Conservation (phyloP, 2,329 filamentous ascomycete species). For the Fusarium zealandicum region DNA sequence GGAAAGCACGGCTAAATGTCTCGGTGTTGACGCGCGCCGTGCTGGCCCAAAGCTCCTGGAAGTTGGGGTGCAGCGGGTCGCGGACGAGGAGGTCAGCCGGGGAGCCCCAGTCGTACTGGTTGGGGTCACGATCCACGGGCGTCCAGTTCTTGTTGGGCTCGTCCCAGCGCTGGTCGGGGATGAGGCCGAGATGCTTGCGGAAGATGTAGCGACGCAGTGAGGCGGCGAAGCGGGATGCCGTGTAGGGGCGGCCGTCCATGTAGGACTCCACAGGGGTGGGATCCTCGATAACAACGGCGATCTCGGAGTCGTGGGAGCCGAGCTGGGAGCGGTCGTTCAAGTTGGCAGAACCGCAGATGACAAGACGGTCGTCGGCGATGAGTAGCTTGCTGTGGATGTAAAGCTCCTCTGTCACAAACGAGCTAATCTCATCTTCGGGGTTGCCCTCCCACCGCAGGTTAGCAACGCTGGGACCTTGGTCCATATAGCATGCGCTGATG, state of each 20-base stretch:
- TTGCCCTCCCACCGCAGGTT: slow-evolving; percentile 62
- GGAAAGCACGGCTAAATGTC: slow-evolving; percentile 82
- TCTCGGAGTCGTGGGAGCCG: slow-evolving; percentile 84
- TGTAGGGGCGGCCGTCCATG: slow-evolving; percentile 78
- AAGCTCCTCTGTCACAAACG: slow-evolving; percentile 69
- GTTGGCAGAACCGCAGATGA: slow-evolving; percentile 77
- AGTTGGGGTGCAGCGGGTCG: slow-evolving; percentile 74
- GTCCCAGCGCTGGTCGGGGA: slow-evolving; percentile 76
- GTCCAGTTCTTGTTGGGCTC: slow-evolving; percentile 76
- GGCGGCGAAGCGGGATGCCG: slow-evolving; percentile 77
- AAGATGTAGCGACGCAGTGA: slow-evolving; percentile 85
- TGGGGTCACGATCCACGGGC: slow-evolving; percentile 73
- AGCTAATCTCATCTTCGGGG: slow-evolving; percentile 63
- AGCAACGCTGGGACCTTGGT: slow-evolving; percentile 73
- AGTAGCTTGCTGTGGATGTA: slow-evolving; percentile 73
- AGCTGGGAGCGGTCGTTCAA: slow-evolving; percentile 75
- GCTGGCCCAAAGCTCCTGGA: slow-evolving; percentile 74
- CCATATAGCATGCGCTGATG: slow-evolving; percentile 84
- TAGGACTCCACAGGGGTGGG: slow-evolving; percentile 70
- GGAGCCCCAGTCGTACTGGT: slow-evolving; percentile 76
- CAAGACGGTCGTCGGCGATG: slow-evolving; percentile 82
- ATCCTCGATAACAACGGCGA: slow-evolving; percentile 89
- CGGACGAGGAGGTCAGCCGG: slow-evolving; percentile 71
- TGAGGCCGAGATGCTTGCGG: slow-evolving; percentile 88
- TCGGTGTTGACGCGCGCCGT: slow-evolving; percentile 82